Conservation (phyloP, 805 yeast species). For the Danielia oregonensis region DNA sequence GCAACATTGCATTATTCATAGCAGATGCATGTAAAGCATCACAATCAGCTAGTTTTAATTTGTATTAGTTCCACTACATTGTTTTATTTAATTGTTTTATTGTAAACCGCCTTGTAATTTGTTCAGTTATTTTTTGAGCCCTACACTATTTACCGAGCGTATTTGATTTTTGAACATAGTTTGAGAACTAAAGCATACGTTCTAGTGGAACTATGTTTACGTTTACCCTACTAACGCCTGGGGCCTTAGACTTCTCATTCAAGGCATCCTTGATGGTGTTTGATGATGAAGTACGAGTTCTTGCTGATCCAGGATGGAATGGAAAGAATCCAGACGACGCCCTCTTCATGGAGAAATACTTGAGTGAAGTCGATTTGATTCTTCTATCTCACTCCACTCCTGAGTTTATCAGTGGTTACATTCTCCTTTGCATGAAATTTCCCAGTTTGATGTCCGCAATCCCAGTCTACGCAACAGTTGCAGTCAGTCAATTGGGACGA, state of each 20-base stretch:
- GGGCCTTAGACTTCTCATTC: slow-evolving; percentile 22
- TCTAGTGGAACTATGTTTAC: slow-evolving; percentile 34
- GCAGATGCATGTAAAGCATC: too few species aligned
- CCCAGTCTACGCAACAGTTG: slow-evolving; percentile 85
- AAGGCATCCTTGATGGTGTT: slow-evolving; percentile 53
- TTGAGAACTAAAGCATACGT: too few species aligned
- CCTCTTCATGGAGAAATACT: slow-evolving; percentile 30
- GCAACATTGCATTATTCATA: background rate
- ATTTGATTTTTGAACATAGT: too few species aligned
- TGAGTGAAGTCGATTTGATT: slow-evolving; percentile 56
- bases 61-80: background rate
- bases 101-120: background rate
- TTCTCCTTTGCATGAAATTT: slow-evolving; percentile 56
- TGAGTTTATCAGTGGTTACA: slow-evolving; percentile 76
- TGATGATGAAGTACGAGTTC: slow-evolving; percentile 49
- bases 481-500: slow-evolving; percentile 82
- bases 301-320: slow-evolving; percentile 78
- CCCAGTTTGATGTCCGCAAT: slow-evolving; percentile 55
- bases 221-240: slow-evolving; percentile 31
- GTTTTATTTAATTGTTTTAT: background rate
- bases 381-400: slow-evolving; percentile 85
- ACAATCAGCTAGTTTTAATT: background rate
- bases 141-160: too few species aligned
- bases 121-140: too few species aligned
- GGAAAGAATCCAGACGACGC: slow-evolving; percentile 39